These are phyloP conservation scores for Chaetomium olivaceum DNA, from an alignment of 2,329 filamentous ascomycete genomes.

Conservation along the genomic window DNA sequence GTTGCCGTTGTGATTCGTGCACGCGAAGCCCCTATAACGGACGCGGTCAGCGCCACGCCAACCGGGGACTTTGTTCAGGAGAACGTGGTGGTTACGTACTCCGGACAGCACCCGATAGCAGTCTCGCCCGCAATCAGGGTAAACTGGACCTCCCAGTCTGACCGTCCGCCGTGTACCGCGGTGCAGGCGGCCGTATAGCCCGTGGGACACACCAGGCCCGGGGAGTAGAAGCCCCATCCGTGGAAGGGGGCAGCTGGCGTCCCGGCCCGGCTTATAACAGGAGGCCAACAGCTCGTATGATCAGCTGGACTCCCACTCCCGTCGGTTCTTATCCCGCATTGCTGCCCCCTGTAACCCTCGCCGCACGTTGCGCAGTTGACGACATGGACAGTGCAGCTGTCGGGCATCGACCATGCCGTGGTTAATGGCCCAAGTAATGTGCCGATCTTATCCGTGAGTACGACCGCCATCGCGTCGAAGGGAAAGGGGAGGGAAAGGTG, in stretches of 20 bases:
- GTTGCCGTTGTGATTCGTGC: constrained; percentile 12
- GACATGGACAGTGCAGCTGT: constrained; percentile 2
- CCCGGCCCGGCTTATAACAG: not conserved
- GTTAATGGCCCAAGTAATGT: constrained; percentile 14
- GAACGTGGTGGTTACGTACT: not conserved
- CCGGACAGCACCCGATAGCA: constrained; percentile 16
- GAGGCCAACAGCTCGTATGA: constrained; percentile 14
- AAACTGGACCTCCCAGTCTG: constrained; percentile 7
- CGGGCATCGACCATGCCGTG: constrained; percentile 16
- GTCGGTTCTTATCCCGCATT: not conserved
- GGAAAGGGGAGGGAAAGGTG: not conserved
- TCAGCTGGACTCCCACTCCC: not conserved
- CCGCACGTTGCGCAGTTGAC: not conserved
- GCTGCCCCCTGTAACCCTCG: constrained; percentile 11
- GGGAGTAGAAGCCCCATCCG: constrained; percentile 20
- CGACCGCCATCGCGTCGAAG: too few relatives aligned
- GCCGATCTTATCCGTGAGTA: not conserved
- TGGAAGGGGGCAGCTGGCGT: not conserved
- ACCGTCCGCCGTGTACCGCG: constrained; percentile 1
- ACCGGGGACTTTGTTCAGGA: too few relatives aligned
- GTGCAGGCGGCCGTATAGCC: constrained; percentile 19
- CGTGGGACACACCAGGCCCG: constrained; percentile 10
- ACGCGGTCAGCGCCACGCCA: not conserved
- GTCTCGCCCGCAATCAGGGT: constrained; percentile 11
- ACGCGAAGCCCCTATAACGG: constrained; percentile 4